Base-by-base conservation (phyloP, 768 basidiomycete species). In the Rossbeevera mucosa region DNA sequence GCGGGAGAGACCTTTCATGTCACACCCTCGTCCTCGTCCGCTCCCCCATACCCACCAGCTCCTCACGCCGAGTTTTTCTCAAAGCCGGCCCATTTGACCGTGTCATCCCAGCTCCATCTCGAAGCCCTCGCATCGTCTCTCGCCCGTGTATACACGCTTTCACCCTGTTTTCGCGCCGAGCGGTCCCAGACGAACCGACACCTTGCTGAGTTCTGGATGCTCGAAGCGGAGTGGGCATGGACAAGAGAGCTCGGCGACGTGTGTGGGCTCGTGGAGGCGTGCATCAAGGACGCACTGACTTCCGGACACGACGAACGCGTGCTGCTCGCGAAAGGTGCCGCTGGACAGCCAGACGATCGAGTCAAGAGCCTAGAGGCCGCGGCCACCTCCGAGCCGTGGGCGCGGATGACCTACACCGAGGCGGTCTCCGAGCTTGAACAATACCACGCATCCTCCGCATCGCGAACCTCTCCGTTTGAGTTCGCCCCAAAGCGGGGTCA, bases 161-260 rank as follows among this genome's bases (percentile, higher is more conserved):
- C 90, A 0, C 94, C 96, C 0, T 88, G 88, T 58, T 99, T 99
- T 71, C 87, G 96, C 14, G 95, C 96, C 20, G 96, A 99, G 65
- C 82, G 82, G 5, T 89, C 86, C 3, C 79, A 86, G 59, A 97
- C 95, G 2, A 81, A 82, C 28, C 78, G 95, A n/a, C 96, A 99
- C 65, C 80, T 99, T 12, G 84, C 91, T 47, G 96, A 99, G 68
- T 99, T 99, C 69, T 97, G 92, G 89, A 99, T 99, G 96, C 81
- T 97, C 49, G 96, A 99, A 71, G 94, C 91, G 0, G 96, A 99
- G 65, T 86, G 91, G 80, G 83, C 83, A 0, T 88, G 83, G 63
- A 71, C 74, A 20, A 58, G 60, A 21, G 65, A 66, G 7, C 65
- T 86, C 4, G 71, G 73, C 3, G 74, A 77, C 38, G 67, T 88